phyloP scores from a whole-genome alignment of 495 filamentous ascomycete species.

The Parathielavia appendiculata region DNA sequence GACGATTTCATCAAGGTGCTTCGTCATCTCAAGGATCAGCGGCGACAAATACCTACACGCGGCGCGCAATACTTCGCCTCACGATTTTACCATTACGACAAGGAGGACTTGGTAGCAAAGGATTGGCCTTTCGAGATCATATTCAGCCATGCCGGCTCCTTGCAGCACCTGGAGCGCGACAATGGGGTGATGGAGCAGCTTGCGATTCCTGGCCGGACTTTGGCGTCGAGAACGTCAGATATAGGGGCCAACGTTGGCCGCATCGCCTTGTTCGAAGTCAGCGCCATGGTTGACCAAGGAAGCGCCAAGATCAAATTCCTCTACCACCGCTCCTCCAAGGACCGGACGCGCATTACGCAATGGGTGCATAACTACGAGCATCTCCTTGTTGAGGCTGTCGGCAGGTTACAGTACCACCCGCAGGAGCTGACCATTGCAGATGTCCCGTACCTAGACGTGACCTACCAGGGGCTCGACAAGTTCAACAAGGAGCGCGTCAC shows the following conservation, averaged over 20 bases:
- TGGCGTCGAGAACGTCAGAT: slow-evolving; percentile 49
- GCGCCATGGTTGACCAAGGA: slow-evolving; percentile 52
- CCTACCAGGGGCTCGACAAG: slow-evolving; percentile 51
- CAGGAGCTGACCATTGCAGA: slow-evolving; percentile 56
- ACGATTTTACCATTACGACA: slow-evolving; percentile 45
- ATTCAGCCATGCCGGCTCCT: slow-evolving; percentile 64
- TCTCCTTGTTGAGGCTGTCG: slow-evolving; percentile 47
- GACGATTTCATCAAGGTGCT: slow-evolving; percentile 41
- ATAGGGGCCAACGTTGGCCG: slow-evolving; percentile 51
- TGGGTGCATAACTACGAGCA: slow-evolving; percentile 59
- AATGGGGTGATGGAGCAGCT: slow-evolving; percentile 58
- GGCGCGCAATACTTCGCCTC: slow-evolving; percentile 33
- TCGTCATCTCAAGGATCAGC: slow-evolving; percentile 39
- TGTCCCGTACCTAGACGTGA: slow-evolving; percentile 58
- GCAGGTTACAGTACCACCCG: slow-evolving; percentile 43
- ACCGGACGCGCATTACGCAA: slow-evolving; percentile 49
- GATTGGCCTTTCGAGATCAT: slow-evolving; percentile 63
- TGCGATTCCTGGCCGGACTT: slow-evolving; percentile 37
- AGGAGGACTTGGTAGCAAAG: slow-evolving; percentile 40
- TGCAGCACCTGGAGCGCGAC: slow-evolving; percentile 57
- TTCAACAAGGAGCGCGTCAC: slow-evolving; percentile 49
- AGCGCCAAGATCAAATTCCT: slow-evolving; percentile 59
- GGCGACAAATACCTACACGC: slow-evolving; percentile 29
- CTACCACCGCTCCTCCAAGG: slow-evolving; percentile 56
- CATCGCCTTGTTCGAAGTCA: slow-evolving; percentile 63